Evolutionary conservation across 2,329 filamentous ascomycete genomes (phyloP).

Genomic region (Monosporascus sp.): DNA sequence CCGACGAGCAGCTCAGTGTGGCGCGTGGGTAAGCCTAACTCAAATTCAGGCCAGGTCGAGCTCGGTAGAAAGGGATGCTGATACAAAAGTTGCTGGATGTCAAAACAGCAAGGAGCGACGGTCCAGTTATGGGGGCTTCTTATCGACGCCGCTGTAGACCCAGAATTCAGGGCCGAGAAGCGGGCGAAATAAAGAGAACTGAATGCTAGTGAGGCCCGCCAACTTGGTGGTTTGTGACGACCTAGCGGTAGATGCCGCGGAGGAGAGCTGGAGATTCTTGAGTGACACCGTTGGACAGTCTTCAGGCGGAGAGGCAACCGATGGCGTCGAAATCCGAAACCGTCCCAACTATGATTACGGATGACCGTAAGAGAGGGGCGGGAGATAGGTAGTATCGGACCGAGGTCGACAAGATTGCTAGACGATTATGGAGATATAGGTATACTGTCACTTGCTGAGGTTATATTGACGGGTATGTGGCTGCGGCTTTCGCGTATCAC

Average conservation of each 20-base stretch:
- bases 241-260: slow-evolving; percentile 24
- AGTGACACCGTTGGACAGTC: slow-evolving; percentile 18
- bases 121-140: slow-evolving; percentile 92
- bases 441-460: background rate
- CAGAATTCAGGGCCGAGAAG: slow-evolving; percentile 87
- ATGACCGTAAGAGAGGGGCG: background rate
- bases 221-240: slow-evolving; percentile 69
- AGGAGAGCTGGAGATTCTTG: slow-evolving; percentile 14
- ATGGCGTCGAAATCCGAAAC: background rate
- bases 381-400: no score
- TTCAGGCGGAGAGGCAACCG: slow-evolving; percentile 1
- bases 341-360: no score
- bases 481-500: background rate
- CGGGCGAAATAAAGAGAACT: slow-evolving; percentile 75
- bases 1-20: slow-evolving; percentile 11
- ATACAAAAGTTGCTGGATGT: slow-evolving; percentile 1
- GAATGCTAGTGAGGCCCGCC: slow-evolving; percentile 73
- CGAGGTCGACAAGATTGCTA: background rate
- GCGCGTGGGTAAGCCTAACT: slow-evolving; percentile 1
- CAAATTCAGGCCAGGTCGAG: slow-evolving; percentile 1
- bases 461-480: background rate
- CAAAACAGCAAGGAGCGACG: slow-evolving; percentile 25
- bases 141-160: slow-evolving; percentile 95
- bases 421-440: background rate
- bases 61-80: background rate